Evolutionary conservation across 768 basidiomycete species (phyloP), one percentile per base, ranked within the genome.

Genomic region (Asterophora parasitica): DNA sequence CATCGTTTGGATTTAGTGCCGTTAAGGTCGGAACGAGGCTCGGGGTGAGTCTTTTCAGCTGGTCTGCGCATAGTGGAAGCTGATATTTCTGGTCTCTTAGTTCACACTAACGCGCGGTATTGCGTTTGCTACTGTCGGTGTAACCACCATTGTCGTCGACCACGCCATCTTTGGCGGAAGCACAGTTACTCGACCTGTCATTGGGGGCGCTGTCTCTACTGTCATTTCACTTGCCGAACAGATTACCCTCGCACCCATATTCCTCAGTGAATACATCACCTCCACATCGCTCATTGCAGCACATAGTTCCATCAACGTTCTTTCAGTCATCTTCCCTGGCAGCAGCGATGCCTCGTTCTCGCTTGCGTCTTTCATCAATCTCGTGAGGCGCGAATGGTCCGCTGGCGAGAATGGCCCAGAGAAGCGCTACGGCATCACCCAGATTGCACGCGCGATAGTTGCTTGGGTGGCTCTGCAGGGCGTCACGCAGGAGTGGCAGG

Each of bases 391-490:
- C 32, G 89, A 92, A 67, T 86, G 86, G 83, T 72, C 73, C 51
- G 71, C 65, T 6, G 67, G 70, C 11, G 76, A 75, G 10, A 69
- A 70, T 16, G 70, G 81, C 17, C 85, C 86, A 0, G 74, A 72
- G 55, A 78, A 74, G 50, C 75, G 75, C 35, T 85, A 79, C 54
- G 78, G 83, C 7, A 68, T 88, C 34, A 77, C 77, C 0, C 78
- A 86, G 49, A 75, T 88, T 11, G 79, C 79, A 15, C 73, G 78
- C 47, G 88, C 85, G 0, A 74, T 92, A 16, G 75, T 88, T 6
- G 87, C 81, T 0, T 92, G 88, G 87, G 83, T 83, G 4, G 79
- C 86, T 0, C 67, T 92, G 34, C 90, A 92, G 57, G 82, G 85
- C 28, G 81, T 88, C 35, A 92, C 90, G 0, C 80, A 83, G 57